Conservation (phyloP, 2,329 filamentous ascomycete genomes). For the Calonectria ilicicola region DNA sequence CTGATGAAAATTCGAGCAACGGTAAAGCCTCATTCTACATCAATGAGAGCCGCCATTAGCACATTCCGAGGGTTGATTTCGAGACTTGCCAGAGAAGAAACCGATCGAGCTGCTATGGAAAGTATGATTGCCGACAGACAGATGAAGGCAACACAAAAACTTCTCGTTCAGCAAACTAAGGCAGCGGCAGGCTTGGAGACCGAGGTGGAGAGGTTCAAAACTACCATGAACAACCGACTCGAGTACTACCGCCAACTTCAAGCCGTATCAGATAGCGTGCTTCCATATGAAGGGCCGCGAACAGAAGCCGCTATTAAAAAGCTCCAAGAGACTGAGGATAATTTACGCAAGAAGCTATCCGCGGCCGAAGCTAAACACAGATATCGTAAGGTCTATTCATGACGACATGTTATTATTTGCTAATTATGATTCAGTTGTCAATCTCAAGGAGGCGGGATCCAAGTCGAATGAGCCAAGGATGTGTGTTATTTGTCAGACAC, state of each 20-base stretch:
- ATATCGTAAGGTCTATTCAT: constrained; percentile 65
- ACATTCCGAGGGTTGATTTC: constrained; percentile 77
- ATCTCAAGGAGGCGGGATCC: constrained; percentile 69
- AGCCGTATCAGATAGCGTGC: constrained; percentile 88
- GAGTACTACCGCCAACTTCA: constrained; percentile 95
- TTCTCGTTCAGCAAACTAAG: constrained; percentile 65
- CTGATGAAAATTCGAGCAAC: constrained; percentile 61
- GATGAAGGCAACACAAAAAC: constrained; percentile 69
- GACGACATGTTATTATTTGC: background rate
- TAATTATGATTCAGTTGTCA: constrained; percentile 55
- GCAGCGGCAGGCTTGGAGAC: constrained; percentile 64
- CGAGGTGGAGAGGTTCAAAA: constrained; percentile 81
- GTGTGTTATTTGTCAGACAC: constrained; percentile 87
- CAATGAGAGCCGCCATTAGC: constrained; percentile 77
- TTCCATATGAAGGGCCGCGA: constrained; percentile 75
- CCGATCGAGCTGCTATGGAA: constrained; percentile 73
- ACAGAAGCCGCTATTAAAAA: constrained; percentile 61
- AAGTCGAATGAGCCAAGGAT: constrained; percentile 73
- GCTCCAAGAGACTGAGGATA: constrained; percentile 49
- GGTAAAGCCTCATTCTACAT: constrained; percentile 68
- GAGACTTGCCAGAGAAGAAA: constrained; percentile 54
- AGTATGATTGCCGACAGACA: constrained; percentile 73
- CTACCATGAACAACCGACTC: constrained; percentile 85
- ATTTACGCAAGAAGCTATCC: constrained; percentile 69
- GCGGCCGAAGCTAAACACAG: constrained; percentile 78